phyloP scores from a whole-genome alignment of 768 basidiomycete species.

The Mycena vulgaris region DNA sequence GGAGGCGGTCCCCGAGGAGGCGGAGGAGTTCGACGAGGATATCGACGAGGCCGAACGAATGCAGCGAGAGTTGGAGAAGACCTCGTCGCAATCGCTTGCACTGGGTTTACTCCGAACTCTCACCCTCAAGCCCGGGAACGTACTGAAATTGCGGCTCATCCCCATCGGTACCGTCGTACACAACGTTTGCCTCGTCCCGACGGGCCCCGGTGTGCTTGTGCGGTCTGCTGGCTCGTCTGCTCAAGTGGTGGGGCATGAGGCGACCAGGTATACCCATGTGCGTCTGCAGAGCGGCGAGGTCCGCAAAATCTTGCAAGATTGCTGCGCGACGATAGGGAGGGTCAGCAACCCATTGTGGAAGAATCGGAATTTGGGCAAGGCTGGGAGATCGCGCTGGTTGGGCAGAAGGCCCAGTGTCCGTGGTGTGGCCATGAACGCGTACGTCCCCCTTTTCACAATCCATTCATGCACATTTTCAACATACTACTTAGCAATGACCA shows the following conservation, averaged over 20 bases:
- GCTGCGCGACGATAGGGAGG: constrained; percentile 90
- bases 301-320: constrained; percentile 84
- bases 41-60: constrained; percentile 41
- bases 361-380: constrained; percentile 89
- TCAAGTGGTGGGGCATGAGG: constrained; percentile 85
- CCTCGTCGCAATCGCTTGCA: constrained; percentile 76
- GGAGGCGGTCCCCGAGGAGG: constrained; percentile 21
- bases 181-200: constrained; percentile 82
- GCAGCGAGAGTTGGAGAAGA: constrained; percentile 43
- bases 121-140: constrained; percentile 93
- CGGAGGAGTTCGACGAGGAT: constrained; percentile 34
- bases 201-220: constrained; percentile 86
- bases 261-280: constrained; percentile 82
- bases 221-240: constrained; percentile 92
- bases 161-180: constrained; percentile 95
- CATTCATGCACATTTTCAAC: constrained; percentile 3
- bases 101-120: constrained; percentile 87
- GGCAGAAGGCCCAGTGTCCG: constrained; percentile 89
- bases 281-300: constrained; percentile 95
- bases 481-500: constrained; percentile 78
- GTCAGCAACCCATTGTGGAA: constrained; percentile 96
- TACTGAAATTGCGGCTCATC: constrained; percentile 91
- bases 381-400: constrained; percentile 90
- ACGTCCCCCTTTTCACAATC: constrained; percentile 49
- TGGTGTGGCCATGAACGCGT: constrained; percentile 98